Percentiles rank a stretch among this genome's conserved stretches.
Evolutionary conservation across 768 basidiomycete genomes (phyloP).

Genomic region (Boletus vinaceobasis): DNA sequence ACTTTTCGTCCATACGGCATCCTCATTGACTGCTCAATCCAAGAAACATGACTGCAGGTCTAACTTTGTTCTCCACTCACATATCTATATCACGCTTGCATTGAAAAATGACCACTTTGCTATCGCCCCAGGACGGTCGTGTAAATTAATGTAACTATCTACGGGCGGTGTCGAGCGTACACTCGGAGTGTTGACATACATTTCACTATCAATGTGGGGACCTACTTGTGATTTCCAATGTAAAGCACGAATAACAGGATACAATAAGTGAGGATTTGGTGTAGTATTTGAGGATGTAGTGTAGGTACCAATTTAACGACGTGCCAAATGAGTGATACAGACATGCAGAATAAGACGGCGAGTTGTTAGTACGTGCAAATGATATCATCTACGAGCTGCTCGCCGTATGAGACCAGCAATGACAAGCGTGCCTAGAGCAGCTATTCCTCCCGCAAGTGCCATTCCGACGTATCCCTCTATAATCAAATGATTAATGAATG

Average conservation of each 20-base stretch:
- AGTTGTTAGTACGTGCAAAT: conserved; percentile 12
- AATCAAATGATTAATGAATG: neutral
- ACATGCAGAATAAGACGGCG: conserved; percentile 9
- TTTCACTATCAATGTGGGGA: conserved; percentile 5
- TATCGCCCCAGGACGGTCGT: conserved; percentile 11
- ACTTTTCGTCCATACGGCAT: conserved; percentile 10
- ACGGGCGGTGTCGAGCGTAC: neutral
- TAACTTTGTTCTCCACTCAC: conserved; percentile 25
- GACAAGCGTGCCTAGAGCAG: conserved; percentile 75
- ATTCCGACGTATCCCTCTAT: conserved; percentile 98
- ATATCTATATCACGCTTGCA: conserved; percentile 32
- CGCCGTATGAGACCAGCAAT: conserved; percentile 81
- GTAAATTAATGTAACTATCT: conserved; percentile 33
- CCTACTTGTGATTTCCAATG: conserved; percentile 11
- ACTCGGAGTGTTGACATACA: neutral
- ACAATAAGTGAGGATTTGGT: conserved; percentile 27
- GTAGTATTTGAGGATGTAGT: conserved; percentile 7
- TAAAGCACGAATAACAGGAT: conserved; percentile 12
- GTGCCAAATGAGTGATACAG: conserved; percentile 11
- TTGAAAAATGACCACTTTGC: conserved; percentile 19
- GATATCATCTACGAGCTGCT: conserved; percentile 50
- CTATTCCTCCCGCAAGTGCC: conserved; percentile 89
- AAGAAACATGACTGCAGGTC: conserved; percentile 21
- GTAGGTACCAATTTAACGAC: conserved; percentile 11
- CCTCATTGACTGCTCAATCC: conserved; percentile 8